phyloP scores from a whole-genome alignment of 2,329 filamentous ascomycete species.

The Cladophialophora carrionii region DNA sequence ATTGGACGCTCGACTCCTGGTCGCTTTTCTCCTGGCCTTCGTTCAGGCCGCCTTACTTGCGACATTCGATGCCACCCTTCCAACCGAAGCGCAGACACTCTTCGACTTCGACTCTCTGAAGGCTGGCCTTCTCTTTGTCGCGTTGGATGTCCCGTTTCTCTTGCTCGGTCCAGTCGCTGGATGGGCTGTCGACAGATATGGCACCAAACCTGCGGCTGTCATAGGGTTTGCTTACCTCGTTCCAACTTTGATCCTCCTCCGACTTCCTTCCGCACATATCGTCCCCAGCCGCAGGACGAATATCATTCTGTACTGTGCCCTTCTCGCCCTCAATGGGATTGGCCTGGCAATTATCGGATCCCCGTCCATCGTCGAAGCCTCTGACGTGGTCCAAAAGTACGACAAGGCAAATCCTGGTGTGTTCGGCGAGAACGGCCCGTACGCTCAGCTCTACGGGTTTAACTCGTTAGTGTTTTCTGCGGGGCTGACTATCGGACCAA shows the following conservation, averaged over 20 bases:
- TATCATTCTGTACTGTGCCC: slow-evolving; percentile 49
- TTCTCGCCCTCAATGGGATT: slow-evolving; percentile 55
- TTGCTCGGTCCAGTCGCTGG: slow-evolving; percentile 34
- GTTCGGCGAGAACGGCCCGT: slow-evolving; percentile 62
- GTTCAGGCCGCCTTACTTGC: slow-evolving; percentile 36
- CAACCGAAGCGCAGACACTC: slow-evolving; percentile 35
- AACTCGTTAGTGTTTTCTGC: slow-evolving; percentile 65
- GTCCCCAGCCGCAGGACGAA: slow-evolving; percentile 44
- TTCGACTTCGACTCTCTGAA: slow-evolving; percentile 42
- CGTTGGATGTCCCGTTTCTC: slow-evolving; percentile 46
- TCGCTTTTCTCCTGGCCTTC: slow-evolving; percentile 36
- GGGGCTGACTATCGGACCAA: slow-evolving; percentile 63
- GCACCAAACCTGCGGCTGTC: slow-evolving; percentile 39
- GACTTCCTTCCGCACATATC: slow-evolving; percentile 37
- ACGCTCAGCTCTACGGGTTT: slow-evolving; percentile 68
- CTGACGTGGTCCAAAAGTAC: slow-evolving; percentile 59
- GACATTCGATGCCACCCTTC: slow-evolving; percentile 38
- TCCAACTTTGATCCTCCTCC: slow-evolving; percentile 35
- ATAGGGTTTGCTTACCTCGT: slow-evolving; percentile 37
- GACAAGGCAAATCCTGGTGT: slow-evolving; percentile 59
- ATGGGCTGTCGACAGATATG: slow-evolving; percentile 54
- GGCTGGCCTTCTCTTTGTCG: slow-evolving; percentile 44
- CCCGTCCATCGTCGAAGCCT: slow-evolving; percentile 61
- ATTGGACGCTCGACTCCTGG: slow-evolving; percentile 30
- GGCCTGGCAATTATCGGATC: slow-evolving; percentile 60